Evolutionary conservation across 106 monocot species (phyloP), one percentile per base, ranked within the genome.

Genomic region (Platanthera guangdongensis): DNA sequence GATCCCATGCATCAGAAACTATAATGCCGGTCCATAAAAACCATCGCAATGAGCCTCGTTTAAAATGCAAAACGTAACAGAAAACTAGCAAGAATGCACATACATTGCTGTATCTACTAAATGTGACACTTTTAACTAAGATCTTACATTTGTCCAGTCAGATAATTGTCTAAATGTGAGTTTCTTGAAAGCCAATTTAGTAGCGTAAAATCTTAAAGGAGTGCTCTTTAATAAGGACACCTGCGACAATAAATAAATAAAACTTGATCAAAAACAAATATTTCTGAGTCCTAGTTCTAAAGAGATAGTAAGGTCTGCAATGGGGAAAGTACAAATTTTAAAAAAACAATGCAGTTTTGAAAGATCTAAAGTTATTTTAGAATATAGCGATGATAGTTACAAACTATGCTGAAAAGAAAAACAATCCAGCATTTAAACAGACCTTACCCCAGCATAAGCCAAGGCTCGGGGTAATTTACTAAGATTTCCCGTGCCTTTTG

Each of bases 361-460:
- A 60, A 55, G 55, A 60, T 60, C 19, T 60, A 19, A 50, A 72
- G 14, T 48, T 67, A 67, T 67, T 67, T 9, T 11, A 30, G 16
- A 67, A 67, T 10, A 39, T 67, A 67, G 13, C 39, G 12, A 67
- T 2, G 9, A 67, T 67, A 67, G 39, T 30, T 67, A 67, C 25
- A 39, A 67, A 30, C 67, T 30, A 25, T 3, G 4, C 3, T 39
- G 11, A 12, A 39, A 25, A 67, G 39, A 39, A 10, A 67, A 67
- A 67, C 12, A 12, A 30, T 1, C 25, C 25, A 30, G 4, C 4
- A 67, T 67, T 67, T 25, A 67, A 67, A 67, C 39, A 67, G 25
- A 80, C 73, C 85, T 90, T 68, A 96, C 96, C 81, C 89, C 93
- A 81, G 89, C 83, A 91, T 93, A 91, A 78, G 96, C 91, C 57